Evolutionary conservation across 2,329 filamentous ascomycete genomes (phyloP), one percentile per base, ranked within the genome.

Genomic region (Stagonosporopsis cucurbitacearum): DNA sequence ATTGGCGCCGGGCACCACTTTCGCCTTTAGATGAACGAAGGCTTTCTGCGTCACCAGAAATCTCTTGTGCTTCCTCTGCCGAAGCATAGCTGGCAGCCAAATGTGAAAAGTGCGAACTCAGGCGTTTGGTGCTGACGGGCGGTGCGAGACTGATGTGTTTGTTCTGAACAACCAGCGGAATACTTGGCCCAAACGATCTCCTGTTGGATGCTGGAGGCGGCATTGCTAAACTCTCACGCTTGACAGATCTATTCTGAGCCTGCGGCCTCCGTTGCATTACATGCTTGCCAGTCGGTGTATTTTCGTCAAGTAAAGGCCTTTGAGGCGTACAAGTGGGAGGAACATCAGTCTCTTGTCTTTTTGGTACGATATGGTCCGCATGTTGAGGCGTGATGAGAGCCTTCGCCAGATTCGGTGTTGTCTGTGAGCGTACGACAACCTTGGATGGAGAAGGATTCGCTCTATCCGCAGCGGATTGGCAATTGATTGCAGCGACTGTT

Each of bases 401-500:
- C 15, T 65, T 66, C n/a, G 58, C 46, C 19, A 74, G 58, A 47
- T 69, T 74, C 1, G 72, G 64, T 22, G 70, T 72, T 15, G 70
- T 73, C 7, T 65, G 60, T 51, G 72, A 73, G 28, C 69, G 64
- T n/a, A 65, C 32, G 9, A 65, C 59, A 7, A 50, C 20, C 43
- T 60, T 67, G 4, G 58, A 57, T 12, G 62, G 59, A 17, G 64
- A 60, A 19, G 36, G 44, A 11, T 50, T 33, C 13, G 20, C 42
- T 3, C 41, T 22, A 22, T 30, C 52, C 20, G 54, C 56, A 41
- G 65, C 65, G 2, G 64, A 56, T 17, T 58, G 58, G 15, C 57
- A 56, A n/a, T 63, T 62, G 2, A 46, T 54, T 22, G 64, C 62
- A 19, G 60, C 52, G 45, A 60, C 70, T n/a, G 54, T 50, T 36